Evolutionary conservation across 169 alveolate genomes (phyloP).

Genomic region (Plasmodium ovale): DNA sequence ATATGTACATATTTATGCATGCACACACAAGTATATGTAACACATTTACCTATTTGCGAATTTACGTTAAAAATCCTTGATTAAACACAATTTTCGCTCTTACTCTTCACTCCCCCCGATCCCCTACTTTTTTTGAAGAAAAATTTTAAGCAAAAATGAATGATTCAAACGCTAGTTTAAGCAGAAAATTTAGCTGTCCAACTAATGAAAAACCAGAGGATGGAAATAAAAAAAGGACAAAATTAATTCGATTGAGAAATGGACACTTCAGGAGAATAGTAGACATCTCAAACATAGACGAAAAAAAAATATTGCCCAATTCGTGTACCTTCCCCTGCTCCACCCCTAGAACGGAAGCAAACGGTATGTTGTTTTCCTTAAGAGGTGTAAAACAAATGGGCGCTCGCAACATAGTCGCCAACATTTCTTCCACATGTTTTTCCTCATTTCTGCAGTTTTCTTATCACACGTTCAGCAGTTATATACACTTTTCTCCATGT

Average conservation of each 20-base stretch:
- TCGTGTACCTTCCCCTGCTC: constrained; percentile 16
- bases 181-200: background rate
- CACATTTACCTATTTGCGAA: background rate
- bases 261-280: constrained; percentile 67
- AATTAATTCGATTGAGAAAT: constrained; percentile 40
- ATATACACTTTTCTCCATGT: no score
- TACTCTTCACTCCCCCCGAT: background rate
- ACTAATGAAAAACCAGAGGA: background rate
- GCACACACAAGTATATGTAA: background rate
- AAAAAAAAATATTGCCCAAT: background rate
- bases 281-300: constrained; percentile 21
- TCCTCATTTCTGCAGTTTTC: background rate
- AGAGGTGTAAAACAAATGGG: background rate
- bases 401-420: background rate
- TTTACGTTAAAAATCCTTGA: background rate
- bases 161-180: background rate
- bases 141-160: background rate
- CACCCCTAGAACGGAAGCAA: constrained; percentile 7
- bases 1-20: constrained; percentile 4
- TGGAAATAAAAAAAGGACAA: constrained; percentile 10
- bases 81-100: constrained; percentile 7
- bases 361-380: background rate
- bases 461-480: no score
- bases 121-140: background rate
- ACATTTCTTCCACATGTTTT: background rate